Evolutionary conservation across 2,329 filamentous ascomycete genomes (phyloP).

Genomic region (Botryosphaeria dothidea): DNA sequence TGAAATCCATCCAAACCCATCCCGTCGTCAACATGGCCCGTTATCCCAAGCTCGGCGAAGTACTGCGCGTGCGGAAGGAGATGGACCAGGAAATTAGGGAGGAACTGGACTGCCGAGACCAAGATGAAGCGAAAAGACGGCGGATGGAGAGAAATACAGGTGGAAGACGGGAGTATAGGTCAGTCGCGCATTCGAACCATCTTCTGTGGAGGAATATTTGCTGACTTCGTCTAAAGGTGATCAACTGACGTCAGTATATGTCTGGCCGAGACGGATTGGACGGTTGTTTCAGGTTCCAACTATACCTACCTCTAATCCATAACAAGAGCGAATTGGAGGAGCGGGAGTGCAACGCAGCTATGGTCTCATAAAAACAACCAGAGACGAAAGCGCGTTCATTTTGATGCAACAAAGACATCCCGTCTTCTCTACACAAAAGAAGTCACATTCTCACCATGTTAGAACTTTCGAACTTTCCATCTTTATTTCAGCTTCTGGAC

Average conservation of each 20-base stretch:
- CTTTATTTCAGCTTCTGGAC: background rate
- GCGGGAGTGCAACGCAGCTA: no score
- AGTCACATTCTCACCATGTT: background rate
- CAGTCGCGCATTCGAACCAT: background rate
- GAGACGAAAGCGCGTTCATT: no score
- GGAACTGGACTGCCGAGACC: conserved; percentile 59
- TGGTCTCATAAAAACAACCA: no score
- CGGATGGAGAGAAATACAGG: conserved; percentile 47
- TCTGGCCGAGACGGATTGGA: background rate
- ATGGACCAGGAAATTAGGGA: conserved; percentile 69
- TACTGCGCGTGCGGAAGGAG: conserved; percentile 60
- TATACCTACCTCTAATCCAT: no score
- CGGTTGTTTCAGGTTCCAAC: no score
- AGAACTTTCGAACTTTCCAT: background rate
- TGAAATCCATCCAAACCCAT: conserved; percentile 80
- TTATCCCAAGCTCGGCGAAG: conserved; percentile 21
- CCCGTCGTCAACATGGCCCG: conserved; percentile 47
- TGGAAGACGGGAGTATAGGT: conserved; percentile 42
- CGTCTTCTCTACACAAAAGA: no score
- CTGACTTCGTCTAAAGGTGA: background rate
- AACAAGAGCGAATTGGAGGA: no score
- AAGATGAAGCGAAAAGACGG: conserved; percentile 50
- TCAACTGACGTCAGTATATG: background rate
- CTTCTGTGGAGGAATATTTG: background rate
- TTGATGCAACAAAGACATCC: no score